Evolutionary conservation across 2,329 filamentous ascomycete genomes (phyloP), one percentile per base, ranked within the genome.

Genomic region (Botrytis sinoallii): DNA sequence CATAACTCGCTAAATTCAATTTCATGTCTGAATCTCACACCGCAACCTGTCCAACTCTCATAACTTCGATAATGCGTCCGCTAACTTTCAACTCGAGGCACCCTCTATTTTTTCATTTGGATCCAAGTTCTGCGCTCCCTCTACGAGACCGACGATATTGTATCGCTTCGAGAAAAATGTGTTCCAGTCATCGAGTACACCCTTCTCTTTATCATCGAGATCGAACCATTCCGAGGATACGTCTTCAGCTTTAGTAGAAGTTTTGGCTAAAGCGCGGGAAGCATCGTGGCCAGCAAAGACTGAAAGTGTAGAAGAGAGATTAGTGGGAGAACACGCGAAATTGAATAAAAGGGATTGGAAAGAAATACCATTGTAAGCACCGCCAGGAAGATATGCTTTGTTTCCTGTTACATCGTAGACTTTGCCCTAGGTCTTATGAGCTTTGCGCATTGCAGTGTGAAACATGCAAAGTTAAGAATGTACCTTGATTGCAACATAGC

Each of bases 161-260:
- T 99, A 99, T 74, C 96, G 88, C 86, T 98, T 99, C 78, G 92
- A 93, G 84, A 99, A 99, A 84, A 97, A 99, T 2, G 92, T 97
- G 76, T 92, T 90, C 96, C 96, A 99, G 82, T 99, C 96, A 71
- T 95, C 88, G 75, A 99, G 85, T 4, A 92, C 91, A 40, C 89
- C 89, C 85, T 96, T 93, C 82, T 98, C 91, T 83, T 96, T 94
- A 35, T 97, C 94, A 22, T 87, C 86, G 70, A 99, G 85, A 79
- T 94, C 92, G 74, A 91, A 86, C 92, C 93, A 98, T 69, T 98
- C 92, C 3, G 96, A 85, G 46, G 85, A 85, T 77, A 93, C 95
- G 78, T 98, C 95, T 79, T 96, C 93, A 8, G 88, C 83, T 82
- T 97, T 97, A 68, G 95, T 90, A 12, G 94, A 97, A 1, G 94